Conservation (phyloP, 2,329 filamentous ascomycete genomes). For the Claviceps sp. region DNA sequence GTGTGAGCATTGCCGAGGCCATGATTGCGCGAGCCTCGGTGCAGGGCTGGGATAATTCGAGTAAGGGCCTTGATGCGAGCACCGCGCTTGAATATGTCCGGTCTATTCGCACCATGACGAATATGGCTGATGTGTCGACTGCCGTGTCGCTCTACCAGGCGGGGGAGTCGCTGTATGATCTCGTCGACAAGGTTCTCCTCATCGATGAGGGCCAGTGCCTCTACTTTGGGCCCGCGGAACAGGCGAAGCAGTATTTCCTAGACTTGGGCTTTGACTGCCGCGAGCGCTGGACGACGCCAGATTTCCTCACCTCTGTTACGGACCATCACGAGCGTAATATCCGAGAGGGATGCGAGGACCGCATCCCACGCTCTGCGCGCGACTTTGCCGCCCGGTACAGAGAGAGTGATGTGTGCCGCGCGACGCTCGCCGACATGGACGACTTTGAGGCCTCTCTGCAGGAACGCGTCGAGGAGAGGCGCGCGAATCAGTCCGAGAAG, state of each 20-base stretch:
- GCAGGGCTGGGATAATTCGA: conserved; percentile 64
- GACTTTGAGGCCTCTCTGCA: conserved; percentile 52
- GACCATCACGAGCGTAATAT: conserved; percentile 60
- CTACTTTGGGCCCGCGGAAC: conserved; percentile 51
- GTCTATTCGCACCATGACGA: conserved; percentile 48
- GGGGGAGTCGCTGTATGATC: conserved; percentile 48
- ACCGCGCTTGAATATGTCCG: conserved; percentile 62
- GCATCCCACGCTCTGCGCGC: conserved; percentile 53
- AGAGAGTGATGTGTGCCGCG: conserved; percentile 45
- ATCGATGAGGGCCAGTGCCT: conserved; percentile 60
- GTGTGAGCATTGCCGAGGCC: conserved; percentile 61
- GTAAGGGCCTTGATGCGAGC: conserved; percentile 56
- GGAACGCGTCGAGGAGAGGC: conserved; percentile 24
- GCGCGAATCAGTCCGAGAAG: conserved; percentile 51
- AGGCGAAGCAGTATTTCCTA: conserved; percentile 56
- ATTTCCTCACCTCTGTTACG: conserved; percentile 68
- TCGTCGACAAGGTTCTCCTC: conserved; percentile 67
- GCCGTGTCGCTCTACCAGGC: conserved; percentile 61
- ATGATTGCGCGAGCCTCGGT: conserved; percentile 47
- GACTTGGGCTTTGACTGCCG: conserved; percentile 62
- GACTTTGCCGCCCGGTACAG: conserved; percentile 56
- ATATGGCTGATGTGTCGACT: conserved; percentile 59
- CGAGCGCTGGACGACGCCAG: conserved; percentile 55
- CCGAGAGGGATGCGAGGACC: conserved; percentile 49
- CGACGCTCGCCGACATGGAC: conserved; percentile 46